Evolutionary conservation across 2,329 filamentous ascomycete genomes (phyloP).

Genomic region (Fusarium coffeatum): DNA sequence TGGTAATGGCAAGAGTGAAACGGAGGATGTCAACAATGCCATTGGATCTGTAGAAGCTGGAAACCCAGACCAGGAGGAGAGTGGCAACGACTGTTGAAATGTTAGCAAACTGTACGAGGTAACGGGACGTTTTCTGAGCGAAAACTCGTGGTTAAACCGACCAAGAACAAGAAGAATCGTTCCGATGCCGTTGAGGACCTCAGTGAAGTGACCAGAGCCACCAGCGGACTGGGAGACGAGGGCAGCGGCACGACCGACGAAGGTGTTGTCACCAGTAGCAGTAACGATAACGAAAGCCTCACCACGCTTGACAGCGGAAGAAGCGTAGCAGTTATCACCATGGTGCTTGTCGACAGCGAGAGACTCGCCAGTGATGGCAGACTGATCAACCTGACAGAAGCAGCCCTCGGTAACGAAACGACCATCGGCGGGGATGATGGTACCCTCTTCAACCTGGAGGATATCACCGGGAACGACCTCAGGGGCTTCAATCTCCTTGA

Average conservation of each 20-base stretch:
- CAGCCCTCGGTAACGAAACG: conserved; percentile 85
- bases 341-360: conserved; percentile 90
- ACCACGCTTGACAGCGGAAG: conserved; percentile 90
- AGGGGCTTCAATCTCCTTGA: conserved; percentile 83
- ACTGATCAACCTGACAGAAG: conserved; percentile 92
- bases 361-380: conserved; percentile 90
- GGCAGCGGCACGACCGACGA: conserved; percentile 88
- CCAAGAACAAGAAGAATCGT: conserved; percentile 80
- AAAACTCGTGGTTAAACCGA: too few relatives aligned
- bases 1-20: conserved; percentile 89
- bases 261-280: conserved; percentile 88
- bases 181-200: conserved; percentile 88
- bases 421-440: conserved; percentile 90
- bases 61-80: conserved; percentile 83
- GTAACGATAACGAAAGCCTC: conserved; percentile 86
- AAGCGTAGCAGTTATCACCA: conserved; percentile 84
- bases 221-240: conserved; percentile 81
- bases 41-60: conserved; percentile 87
- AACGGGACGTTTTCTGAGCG: too few relatives aligned
- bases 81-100: conserved; percentile 70
- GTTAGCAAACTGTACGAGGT: too few relatives aligned
- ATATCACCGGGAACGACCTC: conserved; percentile 92
- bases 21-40: conserved; percentile 80
- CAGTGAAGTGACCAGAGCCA: conserved; percentile 87
- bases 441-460: conserved; percentile 88